A percentile compares a stretch with the other conserved stretches of the same genome.
Evolutionary conservation across 2,329 filamentous ascomycete species (phyloP).

Genomic region (Achaetomium macrosporum): DNA sequence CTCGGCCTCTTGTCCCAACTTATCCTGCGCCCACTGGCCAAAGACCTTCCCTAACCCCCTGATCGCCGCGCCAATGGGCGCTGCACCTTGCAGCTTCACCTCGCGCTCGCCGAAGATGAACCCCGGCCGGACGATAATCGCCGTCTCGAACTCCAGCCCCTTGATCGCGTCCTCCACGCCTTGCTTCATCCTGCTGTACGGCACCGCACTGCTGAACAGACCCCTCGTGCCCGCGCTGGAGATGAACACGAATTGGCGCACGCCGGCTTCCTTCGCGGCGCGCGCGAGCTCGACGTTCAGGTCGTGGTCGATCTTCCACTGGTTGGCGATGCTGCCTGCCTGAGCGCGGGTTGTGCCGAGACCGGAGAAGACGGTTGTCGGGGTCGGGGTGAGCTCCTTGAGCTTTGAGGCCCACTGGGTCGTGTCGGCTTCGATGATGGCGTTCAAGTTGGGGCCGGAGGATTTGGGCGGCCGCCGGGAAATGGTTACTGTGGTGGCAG

Average conservation of each 20-base stretch:
- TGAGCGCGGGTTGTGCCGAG: constrained; percentile 73
- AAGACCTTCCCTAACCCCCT: constrained; percentile 49
- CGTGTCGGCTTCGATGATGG: constrained; percentile 63
- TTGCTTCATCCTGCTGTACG: constrained; percentile 68
- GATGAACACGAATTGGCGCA: constrained; percentile 71
- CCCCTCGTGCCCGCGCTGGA: constrained; percentile 50
- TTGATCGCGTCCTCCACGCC: constrained; percentile 77
- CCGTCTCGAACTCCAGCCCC: constrained; percentile 67
- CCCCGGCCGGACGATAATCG: constrained; percentile 68
- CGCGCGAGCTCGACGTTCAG: constrained; percentile 74
- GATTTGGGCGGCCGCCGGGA: constrained; percentile 58
- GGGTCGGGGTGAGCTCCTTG: constrained; percentile 46
- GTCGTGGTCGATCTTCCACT: constrained; percentile 85
- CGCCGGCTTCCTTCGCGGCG: constrained; percentile 66
- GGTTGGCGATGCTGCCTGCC: constrained; percentile 70
- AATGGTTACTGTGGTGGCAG: constrained; percentile 52
- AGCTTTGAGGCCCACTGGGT: constrained; percentile 62
- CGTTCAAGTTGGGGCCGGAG: constrained; percentile 54
- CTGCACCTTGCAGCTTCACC: constrained; percentile 54
- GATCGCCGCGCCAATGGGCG: constrained; percentile 49
- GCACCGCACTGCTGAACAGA: constrained; percentile 37
- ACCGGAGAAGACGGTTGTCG: constrained; percentile 65
- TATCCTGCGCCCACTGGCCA: constrained; percentile 51
- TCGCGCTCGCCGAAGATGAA: constrained; percentile 67
- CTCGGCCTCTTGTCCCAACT: constrained; percentile 66